Evolutionary conservation across 2,329 filamentous ascomycete species (phyloP), one percentile per base, ranked within the genome.

Genomic region (Phyllosticta citrichinensis): DNA sequence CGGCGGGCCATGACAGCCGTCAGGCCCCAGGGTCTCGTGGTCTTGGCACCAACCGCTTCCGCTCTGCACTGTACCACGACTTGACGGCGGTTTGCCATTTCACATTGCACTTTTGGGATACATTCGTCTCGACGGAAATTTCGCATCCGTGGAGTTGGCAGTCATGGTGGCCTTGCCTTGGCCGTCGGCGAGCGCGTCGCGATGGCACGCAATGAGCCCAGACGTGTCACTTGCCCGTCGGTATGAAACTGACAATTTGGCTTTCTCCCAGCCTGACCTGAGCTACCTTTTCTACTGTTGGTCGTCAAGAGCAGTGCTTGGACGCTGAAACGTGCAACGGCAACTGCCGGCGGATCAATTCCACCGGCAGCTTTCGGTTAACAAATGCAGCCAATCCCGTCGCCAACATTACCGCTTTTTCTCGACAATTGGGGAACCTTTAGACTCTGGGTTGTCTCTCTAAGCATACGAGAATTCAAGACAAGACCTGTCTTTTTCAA

Each of bases 1-100:
- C 57, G 57, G 57, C 58, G 58, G 27, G 58, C 55, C 52, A 55
- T 53, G 57, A 55, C 24, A 30, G 57, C 35, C 51, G 57, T 55
- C 57, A 54, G 57, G 57, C 40, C 57, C 57, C 52, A 60, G 58
- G 58, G 58, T 60, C 30, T 47, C 40, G 35, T 19, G 33, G 52
- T 30, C 54, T 30, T 30, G 54, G 40, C 58, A 47, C n/a, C 40
- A 47, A 47, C 40, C n/a, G 40, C 40, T 47, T 6, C n/a, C 40
- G 40, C 40, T 17, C 40, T 19, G 9, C 35, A 22, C 35, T 11
- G 17, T 19, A n/a, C 40, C 14, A 47, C 40, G 14, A 47, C 40
- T n/a, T n/a, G 40, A 12, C 40, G n/a, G n/a, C 40, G 5, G 12
- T 3, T 30, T 47, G 40, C 12, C 6, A n/a, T 3, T 47, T 47